A percentile compares a stretch with the other conserved stretches of the same genome.
phyloP scores from a whole-genome alignment of 495 filamentous ascomycete species.

The Podospora pseudocomata region DNA sequence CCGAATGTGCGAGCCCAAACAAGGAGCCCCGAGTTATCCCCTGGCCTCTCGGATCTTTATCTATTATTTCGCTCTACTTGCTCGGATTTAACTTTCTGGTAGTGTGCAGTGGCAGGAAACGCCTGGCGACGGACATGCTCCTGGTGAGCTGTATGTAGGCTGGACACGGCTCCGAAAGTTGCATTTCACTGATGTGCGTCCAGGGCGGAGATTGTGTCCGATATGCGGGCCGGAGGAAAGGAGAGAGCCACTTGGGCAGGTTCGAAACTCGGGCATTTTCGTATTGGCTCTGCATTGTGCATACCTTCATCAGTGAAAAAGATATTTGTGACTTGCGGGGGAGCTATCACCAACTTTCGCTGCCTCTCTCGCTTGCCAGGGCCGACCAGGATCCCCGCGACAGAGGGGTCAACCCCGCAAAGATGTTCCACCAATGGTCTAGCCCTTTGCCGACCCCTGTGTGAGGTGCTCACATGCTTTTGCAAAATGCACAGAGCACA shows the following conservation, averaged over 20 bases:
- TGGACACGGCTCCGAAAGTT: neutral
- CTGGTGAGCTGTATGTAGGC: neutral
- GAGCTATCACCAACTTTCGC: neutral
- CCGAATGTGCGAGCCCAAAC: neutral
- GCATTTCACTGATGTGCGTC: neutral
- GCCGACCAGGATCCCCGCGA: constrained; percentile 17
- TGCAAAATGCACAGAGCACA: neutral
- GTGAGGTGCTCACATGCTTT: constrained; percentile 9
- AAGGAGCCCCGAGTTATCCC: neutral
- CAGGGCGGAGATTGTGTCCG: neutral
- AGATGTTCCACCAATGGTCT: constrained; percentile 22
- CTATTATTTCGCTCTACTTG: neutral
- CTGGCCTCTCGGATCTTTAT: neutral
- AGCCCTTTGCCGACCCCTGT: neutral
- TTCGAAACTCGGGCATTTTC: constrained; percentile 6
- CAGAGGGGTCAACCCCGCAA: neutral
- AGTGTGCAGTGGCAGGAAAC: neutral
- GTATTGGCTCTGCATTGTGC: neutral
- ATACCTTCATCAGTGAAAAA: neutral
- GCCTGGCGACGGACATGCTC: neutral
- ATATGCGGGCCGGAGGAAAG: neutral
- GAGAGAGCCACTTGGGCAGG: neutral
- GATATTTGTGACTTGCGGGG: no score
- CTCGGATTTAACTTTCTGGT: neutral
- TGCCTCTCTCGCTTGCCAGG: constrained; percentile 5